phyloP scores from a whole-genome alignment of 1,284 basidiomycete genomes.

The Anthracocystis panici-leucophaei region DNA sequence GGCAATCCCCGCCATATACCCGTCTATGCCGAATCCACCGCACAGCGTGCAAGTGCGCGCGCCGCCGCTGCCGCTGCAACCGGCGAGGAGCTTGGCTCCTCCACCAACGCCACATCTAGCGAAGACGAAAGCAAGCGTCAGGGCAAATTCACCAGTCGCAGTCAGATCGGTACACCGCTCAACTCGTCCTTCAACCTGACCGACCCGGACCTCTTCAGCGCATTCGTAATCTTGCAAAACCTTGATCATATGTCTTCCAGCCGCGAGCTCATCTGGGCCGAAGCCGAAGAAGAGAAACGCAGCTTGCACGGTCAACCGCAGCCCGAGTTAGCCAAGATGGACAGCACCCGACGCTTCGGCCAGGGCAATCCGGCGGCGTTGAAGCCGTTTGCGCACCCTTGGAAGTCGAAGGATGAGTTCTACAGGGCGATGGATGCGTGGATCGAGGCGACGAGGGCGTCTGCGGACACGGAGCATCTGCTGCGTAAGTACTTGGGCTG shows the following conservation, averaged over 20 bases:
- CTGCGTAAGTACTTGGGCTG: constrained; percentile 49
- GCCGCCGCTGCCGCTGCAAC: neutral
- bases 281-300: constrained; percentile 56
- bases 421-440: constrained; percentile 44
- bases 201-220: constrained; percentile 38
- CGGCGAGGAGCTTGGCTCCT: constrained; percentile 10
- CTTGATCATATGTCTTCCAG: constrained; percentile 26
- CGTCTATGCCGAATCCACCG: constrained; percentile 46
- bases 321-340: constrained; percentile 16
- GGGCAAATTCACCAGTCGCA: constrained; percentile 44
- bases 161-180: constrained; percentile 55
- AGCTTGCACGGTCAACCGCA: constrained; percentile 22
- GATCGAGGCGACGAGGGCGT: constrained; percentile 23
- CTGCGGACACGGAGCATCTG: constrained; percentile 39
- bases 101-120: constrained; percentile 27
- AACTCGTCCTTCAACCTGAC: constrained; percentile 42
- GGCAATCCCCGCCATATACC: constrained; percentile 55
- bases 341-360: constrained; percentile 24
- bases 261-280: constrained; percentile 57
- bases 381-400: constrained; percentile 52
- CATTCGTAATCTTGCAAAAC: constrained; percentile 29
- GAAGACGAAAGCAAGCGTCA: constrained; percentile 37
- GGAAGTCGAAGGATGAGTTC: constrained; percentile 44
- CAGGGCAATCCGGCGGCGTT: constrained; percentile 38
- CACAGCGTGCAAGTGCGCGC: constrained; percentile 34